Evolutionary conservation across 768 basidiomycete species (phyloP).

Genomic region (Termitomyces sp.): DNA sequence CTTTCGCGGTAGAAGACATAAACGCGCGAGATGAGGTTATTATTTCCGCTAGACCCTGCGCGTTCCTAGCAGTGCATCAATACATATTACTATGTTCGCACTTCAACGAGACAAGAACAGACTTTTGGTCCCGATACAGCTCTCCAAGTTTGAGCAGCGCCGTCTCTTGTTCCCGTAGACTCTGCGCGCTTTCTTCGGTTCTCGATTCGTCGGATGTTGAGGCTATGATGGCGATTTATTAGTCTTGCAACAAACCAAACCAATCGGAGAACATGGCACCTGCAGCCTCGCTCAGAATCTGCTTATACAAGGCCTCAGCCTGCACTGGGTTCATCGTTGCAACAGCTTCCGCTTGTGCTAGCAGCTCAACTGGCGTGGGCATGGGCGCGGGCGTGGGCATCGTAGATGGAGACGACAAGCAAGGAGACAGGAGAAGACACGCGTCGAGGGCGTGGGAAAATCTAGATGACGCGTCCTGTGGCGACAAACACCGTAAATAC

Average conservation of each 20-base stretch:
- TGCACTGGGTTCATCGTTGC: constrained; percentile 44
- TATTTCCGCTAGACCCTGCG: constrained; percentile 78
- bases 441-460: constrained; percentile 30
- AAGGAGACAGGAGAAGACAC: constrained; percentile 13
- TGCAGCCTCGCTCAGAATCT: constrained; percentile 47
- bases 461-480: constrained; percentile 29
- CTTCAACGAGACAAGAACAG: constrained; percentile 19
- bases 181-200: constrained; percentile 24
- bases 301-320: constrained; percentile 72
- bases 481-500: neutral
- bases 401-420: neutral
- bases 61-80: constrained; percentile 50
- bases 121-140: constrained; percentile 81
- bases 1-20: constrained; percentile 94
- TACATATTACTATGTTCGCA: no score
- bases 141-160: constrained; percentile 84
- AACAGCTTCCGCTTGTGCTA: constrained; percentile 52
- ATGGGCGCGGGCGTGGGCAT: constrained; percentile 14
- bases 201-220: neutral
- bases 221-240: neutral
- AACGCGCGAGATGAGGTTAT: constrained; percentile 80
- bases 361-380: constrained; percentile 34
- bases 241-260: neutral
- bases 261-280: constrained; percentile 16
- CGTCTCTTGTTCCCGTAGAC: constrained; percentile 73